Percentiles rank a stretch among this genome's conserved stretches.
These are phyloP conservation scores for Centrapalus pauciflorus DNA, from an alignment of 129 eudicot species.

Conservation along the genomic window DNA sequence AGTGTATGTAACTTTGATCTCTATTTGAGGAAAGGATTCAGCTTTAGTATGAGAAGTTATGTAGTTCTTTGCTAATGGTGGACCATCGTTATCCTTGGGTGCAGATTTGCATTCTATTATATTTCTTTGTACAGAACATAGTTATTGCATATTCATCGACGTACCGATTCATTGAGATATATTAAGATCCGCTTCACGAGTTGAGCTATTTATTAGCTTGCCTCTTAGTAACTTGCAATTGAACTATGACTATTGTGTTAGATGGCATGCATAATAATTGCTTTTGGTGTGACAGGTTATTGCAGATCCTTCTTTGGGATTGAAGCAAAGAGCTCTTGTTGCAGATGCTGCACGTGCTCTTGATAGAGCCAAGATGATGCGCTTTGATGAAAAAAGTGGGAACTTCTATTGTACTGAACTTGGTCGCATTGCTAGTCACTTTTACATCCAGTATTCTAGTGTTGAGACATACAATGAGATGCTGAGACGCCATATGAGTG, in stretches of 20 bases:
- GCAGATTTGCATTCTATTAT: background rate
- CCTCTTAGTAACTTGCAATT: background rate
- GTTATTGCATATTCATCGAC: background rate
- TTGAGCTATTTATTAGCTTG: background rate
- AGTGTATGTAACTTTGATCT: background rate
- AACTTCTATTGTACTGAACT: slow-evolving; percentile 96
- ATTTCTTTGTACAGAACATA: background rate
- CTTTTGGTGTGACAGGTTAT: slow-evolving; percentile 53
- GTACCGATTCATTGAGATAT: background rate
- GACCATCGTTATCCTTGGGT: background rate
- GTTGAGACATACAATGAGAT: slow-evolving; percentile 97
- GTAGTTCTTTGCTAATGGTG: background rate
- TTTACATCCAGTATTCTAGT: slow-evolving; percentile 96
- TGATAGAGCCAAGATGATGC: slow-evolving; percentile 99
- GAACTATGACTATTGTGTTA: background rate
- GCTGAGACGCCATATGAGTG: slow-evolving; percentile 95
- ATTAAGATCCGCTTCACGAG: background rate
- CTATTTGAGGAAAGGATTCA: background rate
- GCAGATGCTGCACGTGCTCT: slow-evolving; percentile 98
- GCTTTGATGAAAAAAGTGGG: slow-evolving; percentile 99
- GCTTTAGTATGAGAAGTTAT: too few species aligned
- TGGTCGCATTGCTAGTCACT: slow-evolving; percentile 99
- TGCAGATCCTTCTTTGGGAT: slow-evolving; percentile 89
- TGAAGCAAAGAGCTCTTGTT: slow-evolving; percentile 88
- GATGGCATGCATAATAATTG: background rate